phyloP scores from a whole-genome alignment of 805 yeast species.

The Lipomyces yamadae region DNA sequence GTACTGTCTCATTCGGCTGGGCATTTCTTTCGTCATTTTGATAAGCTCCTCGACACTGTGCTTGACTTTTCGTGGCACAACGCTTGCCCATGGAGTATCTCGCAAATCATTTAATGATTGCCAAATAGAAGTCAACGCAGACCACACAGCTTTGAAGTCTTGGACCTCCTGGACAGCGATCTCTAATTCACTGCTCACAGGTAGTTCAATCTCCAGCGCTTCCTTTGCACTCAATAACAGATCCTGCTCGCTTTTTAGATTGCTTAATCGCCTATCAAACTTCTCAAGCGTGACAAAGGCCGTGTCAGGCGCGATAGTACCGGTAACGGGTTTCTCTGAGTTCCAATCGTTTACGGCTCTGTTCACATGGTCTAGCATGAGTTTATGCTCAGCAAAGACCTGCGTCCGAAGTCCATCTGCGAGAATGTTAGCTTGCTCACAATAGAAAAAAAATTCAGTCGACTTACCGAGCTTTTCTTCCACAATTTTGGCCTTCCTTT shows the following conservation, averaged over 20 bases:
- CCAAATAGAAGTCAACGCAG: slow-evolving; percentile 59
- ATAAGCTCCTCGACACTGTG: slow-evolving; percentile 58
- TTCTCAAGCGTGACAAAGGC: slow-evolving; percentile 40
- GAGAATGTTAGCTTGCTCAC: slow-evolving; percentile 8
- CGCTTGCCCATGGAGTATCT: slow-evolving; percentile 54
- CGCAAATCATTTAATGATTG: slow-evolving; percentile 53
- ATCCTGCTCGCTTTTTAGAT: slow-evolving; percentile 29
- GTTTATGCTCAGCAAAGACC: slow-evolving; percentile 30
- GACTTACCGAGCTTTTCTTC: slow-evolving; percentile 49
- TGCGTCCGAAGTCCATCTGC: slow-evolving; percentile 23
- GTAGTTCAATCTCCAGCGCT: slow-evolving; percentile 47
- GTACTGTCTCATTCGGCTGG: slow-evolving; percentile 65
- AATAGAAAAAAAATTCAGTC: too few species aligned
- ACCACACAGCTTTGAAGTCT: slow-evolving; percentile 69
- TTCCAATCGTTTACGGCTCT: slow-evolving; percentile 32
- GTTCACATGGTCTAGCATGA: slow-evolving; percentile 18
- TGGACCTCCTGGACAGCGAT: slow-evolving; percentile 54
- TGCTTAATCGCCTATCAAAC: slow-evolving; percentile 41
- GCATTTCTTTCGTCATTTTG: slow-evolving; percentile 55
- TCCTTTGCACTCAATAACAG: slow-evolving; percentile 46
- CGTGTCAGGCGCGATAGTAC: slow-evolving; percentile 40
- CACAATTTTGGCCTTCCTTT: slow-evolving; percentile 48
- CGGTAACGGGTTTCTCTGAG: slow-evolving; percentile 43
- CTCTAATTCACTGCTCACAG: slow-evolving; percentile 43
- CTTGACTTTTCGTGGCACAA: slow-evolving; percentile 54